Evolutionary conservation across 208 protist genomes (phyloP).

Genomic region (Entamoeba dispar): DNA sequence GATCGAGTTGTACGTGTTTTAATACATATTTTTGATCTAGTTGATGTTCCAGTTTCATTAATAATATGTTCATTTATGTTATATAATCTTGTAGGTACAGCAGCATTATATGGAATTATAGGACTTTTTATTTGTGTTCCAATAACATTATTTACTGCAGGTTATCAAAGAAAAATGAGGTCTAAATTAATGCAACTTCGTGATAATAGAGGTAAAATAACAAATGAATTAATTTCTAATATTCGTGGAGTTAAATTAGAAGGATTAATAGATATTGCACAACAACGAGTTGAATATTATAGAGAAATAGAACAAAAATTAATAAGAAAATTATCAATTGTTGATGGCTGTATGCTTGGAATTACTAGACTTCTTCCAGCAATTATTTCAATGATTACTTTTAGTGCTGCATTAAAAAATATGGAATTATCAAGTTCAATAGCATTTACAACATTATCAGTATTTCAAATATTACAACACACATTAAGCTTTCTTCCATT

Average conservation of each 20-base stretch:
- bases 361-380: neutral
- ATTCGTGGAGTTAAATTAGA: conserved; percentile 43
- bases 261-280: conserved; percentile 37
- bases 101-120: conserved; percentile 31
- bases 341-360: neutral
- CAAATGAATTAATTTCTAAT: conserved; percentile 34
- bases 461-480: neutral
- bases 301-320: neutral
- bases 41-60: conserved; percentile 32
- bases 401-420: neutral
- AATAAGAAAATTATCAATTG: neutral
- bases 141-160: conserved; percentile 21
- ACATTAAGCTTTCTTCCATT: neutral
- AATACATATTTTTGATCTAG: neutral
- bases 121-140: conserved; percentile 34
- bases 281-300: conserved; percentile 8
- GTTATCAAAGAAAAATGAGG: neutral
- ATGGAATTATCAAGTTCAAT: neutral
- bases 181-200: conserved; percentile 2
- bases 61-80: conserved; percentile 30
- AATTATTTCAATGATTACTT: conserved; percentile 6
- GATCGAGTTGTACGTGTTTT: neutral
- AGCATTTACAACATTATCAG: conserved; percentile 1
- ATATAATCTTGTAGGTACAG: conserved; percentile 22
- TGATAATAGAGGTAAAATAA: conserved; percentile 38